Evolutionary conservation across 352 stramenopile genomes (phyloP), one percentile per base, ranked within the genome.

Genomic region (Phytophthora chlamydospora): DNA sequence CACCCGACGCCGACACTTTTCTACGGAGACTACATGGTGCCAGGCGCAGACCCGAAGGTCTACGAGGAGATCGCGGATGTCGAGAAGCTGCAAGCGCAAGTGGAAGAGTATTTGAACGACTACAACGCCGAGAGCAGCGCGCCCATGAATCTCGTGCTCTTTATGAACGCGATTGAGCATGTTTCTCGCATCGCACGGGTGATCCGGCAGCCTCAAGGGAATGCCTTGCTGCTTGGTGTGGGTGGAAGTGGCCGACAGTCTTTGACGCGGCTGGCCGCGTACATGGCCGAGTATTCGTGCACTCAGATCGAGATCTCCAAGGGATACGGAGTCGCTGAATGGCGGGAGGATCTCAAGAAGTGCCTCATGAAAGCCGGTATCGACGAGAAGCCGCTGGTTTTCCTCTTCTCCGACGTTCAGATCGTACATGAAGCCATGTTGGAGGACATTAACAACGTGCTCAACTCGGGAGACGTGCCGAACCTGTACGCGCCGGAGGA

Each of bases 221-320:
- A 98, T 41, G 90, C 89, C 0, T 66, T 98, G 16, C 65, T 98
- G 16, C 77, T 98, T n/a, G 95, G 95, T 12, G 93, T 98, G 0
- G 96, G 96, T 34, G 95, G 95, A 0, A 97, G 88, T 44, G 95
- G 95, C 3, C 78, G 95, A 0, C 95, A 98, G 64, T 96, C 81
- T 1, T 69, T 98, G 6, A 98, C 93, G 8, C 74, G 91, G 6
- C 58, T 98, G 0, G 92, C 94, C 1, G 80, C 93, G 4, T 98
- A 96, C 65, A 98, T 98, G 77, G 90, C 93, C 2, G 91, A 97
- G 34, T 98, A 97, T 41, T 55, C 83, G 1, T 87, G 95, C 46
- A 94, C 89, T n/a, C 94, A 98, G 50, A 97, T 98, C 24, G 95
- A 98, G 59, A 98, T 98, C 51, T 86, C 89, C 2, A 98, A 98